phyloP scores from a whole-genome alignment of 1,284 basidiomycete species.

The Ceratobasidium sp. region DNA sequence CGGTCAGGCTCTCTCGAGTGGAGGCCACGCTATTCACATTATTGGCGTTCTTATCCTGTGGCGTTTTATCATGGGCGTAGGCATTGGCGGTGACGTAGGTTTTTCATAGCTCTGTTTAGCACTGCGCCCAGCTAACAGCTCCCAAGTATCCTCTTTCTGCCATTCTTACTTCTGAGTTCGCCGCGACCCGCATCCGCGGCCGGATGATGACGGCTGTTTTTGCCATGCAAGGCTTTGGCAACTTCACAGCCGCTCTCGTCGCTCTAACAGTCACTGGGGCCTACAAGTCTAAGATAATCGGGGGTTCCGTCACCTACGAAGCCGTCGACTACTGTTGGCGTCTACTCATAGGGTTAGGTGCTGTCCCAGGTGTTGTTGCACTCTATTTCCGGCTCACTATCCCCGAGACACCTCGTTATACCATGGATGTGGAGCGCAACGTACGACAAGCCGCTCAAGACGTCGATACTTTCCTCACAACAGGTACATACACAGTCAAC shows the following conservation, averaged over 20 bases:
- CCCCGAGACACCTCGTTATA: conserved; percentile 78
- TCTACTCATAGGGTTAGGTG: conserved; percentile 63
- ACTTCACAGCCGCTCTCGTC: conserved; percentile 74
- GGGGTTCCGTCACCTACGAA: conserved; percentile 62
- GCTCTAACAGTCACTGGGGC: conserved; percentile 76
- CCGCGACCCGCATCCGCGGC: conserved; percentile 74
- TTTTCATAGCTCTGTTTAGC: too few relatives aligned
- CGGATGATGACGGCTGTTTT: conserved; percentile 66
- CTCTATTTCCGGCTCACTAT: conserved; percentile 65
- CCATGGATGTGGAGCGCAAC: conserved; percentile 91
- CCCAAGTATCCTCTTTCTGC: conserved; percentile 74
- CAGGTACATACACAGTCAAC: conserved; percentile 66
- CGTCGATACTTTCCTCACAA: conserved; percentile 74
- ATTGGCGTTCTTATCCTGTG: conserved; percentile 78
- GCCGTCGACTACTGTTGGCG: conserved; percentile 65
- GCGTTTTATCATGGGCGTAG: conserved; percentile 63
- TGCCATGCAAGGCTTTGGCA: conserved; percentile 67
- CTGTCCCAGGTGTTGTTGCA: conserved; percentile 61
- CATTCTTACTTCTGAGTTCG: conserved; percentile 78
- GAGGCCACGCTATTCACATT: conserved; percentile 72
- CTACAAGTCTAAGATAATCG: conserved; percentile 75
- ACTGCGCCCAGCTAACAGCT: background rate
- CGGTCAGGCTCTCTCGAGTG: conserved; percentile 66
- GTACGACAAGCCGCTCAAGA: conserved; percentile 78
- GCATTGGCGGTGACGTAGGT: conserved; percentile 63